Conservation (phyloP, 495 filamentous ascomycete genomes). For the Hypoxylon intermedium region DNA sequence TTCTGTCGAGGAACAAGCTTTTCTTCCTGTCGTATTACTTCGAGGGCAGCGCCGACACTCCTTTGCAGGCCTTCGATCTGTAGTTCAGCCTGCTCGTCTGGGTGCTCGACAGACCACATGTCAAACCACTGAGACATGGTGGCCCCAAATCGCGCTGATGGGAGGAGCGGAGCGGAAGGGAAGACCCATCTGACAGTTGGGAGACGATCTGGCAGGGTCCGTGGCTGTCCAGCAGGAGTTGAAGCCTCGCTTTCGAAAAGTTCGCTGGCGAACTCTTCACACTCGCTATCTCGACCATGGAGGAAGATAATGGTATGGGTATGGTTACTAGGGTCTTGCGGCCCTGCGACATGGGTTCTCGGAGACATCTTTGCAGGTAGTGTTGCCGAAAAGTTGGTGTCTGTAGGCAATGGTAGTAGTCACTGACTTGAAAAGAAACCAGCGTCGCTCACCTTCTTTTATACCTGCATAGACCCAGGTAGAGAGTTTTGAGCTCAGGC, state of each 20-base stretch:
- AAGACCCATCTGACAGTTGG: slow-evolving; percentile 50
- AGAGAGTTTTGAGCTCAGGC: too few relatives aligned
- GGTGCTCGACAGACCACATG: slow-evolving; percentile 45
- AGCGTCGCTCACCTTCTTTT: too few relatives aligned
- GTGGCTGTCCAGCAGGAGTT: slow-evolving; percentile 43
- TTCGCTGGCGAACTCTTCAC: slow-evolving; percentile 59
- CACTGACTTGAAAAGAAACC: too few relatives aligned
- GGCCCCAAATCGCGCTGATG: slow-evolving; percentile 46
- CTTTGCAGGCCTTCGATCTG: slow-evolving; percentile 42
- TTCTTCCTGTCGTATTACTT: slow-evolving; percentile 40
- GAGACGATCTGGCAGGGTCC: slow-evolving; percentile 41
- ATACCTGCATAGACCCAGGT: too few relatives aligned
- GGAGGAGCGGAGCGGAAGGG: slow-evolving; percentile 52
- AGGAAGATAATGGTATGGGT: slow-evolving; percentile 64
- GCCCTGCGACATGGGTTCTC: too few relatives aligned
- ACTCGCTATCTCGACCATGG: slow-evolving; percentile 60
- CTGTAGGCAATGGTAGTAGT: too few relatives aligned
- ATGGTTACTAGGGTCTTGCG: too few relatives aligned
- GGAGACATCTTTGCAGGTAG: too few relatives aligned
- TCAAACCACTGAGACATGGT: slow-evolving; percentile 55
- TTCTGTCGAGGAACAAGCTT: slow-evolving; percentile 35
- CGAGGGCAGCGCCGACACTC: slow-evolving; percentile 31
- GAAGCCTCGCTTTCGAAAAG: slow-evolving; percentile 48
- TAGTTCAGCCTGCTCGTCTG: slow-evolving; percentile 42
- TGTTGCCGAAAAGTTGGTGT: too few relatives aligned